phyloP scores from a whole-genome alignment of 179 eudicot genomes.

The Corrigiola litoralis region DNA sequence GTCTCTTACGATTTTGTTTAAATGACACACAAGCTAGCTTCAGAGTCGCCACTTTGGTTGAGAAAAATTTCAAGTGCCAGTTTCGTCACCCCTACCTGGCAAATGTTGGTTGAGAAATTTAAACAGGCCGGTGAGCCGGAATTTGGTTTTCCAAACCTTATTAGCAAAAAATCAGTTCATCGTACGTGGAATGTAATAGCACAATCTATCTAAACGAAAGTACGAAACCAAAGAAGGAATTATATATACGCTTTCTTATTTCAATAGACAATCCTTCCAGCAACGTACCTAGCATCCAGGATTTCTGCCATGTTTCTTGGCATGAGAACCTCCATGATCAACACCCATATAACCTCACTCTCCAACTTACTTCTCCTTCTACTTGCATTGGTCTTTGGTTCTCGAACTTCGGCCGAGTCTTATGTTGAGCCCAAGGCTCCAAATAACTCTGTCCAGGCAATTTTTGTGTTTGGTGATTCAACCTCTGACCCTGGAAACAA shows the following conservation, averaged over 20 bases:
- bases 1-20: background rate
- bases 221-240: background rate
- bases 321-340: slow-evolving; percentile 7
- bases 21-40: background rate
- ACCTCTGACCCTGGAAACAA: slow-evolving; percentile 76
- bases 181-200: too few species aligned
- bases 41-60: background rate
- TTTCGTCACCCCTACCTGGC: background rate
- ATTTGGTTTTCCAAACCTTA: slow-evolving; percentile 5
- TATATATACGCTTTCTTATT: background rate
- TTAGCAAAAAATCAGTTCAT: background rate
- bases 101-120: slow-evolving; percentile 14
- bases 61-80: background rate
- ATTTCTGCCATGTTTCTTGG: slow-evolving; percentile 11
- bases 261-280: background rate
- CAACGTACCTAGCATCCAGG: background rate
- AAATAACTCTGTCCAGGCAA: slow-evolving; percentile 33
- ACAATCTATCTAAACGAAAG: too few species aligned
- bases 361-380: background rate
- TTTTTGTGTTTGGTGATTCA: slow-evolving; percentile 71
- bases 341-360: background rate
- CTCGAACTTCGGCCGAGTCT: background rate
- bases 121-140: background rate
- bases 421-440: slow-evolving; percentile 5
- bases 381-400: background rate